Percentiles rank a stretch among this genome's conserved stretches.
Conservation (phyloP, 345 rosid species). For the Aurinia saxatilis region DNA sequence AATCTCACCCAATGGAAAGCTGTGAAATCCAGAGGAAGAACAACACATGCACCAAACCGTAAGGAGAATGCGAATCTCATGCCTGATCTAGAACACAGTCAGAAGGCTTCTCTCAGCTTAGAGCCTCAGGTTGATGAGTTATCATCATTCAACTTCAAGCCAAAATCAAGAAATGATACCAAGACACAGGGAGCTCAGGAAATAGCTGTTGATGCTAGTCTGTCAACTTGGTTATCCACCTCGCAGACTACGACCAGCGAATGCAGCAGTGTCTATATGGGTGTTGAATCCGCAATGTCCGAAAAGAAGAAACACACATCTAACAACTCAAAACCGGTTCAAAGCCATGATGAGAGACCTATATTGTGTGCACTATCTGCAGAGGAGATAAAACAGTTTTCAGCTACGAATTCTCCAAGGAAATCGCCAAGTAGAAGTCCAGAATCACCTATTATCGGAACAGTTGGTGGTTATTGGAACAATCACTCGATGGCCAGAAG, state of each 20-base stretch:
- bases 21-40: conserved; percentile 53
- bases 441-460: conserved; percentile 70
- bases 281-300: conserved; percentile 20
- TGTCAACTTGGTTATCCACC: conserved; percentile 81
- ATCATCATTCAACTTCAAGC: conserved; percentile 35
- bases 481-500: conserved; percentile 29
- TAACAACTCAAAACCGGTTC: conserved; percentile 39
- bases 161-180: conserved; percentile 30
- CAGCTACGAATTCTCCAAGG: conserved; percentile 63
- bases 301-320: conserved; percentile 34
- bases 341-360: conserved; percentile 71
- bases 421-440: conserved; percentile 77
- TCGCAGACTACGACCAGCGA: conserved; percentile 28
- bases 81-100: conserved; percentile 31
- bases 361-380: conserved; percentile 71
- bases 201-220: conserved; percentile 81
- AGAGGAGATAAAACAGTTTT: conserved; percentile 73
- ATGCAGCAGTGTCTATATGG: conserved; percentile 17
- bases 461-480: conserved; percentile 80
- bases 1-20: conserved; percentile 91
- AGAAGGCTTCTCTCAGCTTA: conserved; percentile 26
- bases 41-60: conserved; percentile 27
- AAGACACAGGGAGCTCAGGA: conserved; percentile 40
- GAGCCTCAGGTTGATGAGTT: conserved; percentile 35
- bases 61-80: conserved; percentile 47